Evolutionary conservation across 768 basidiomycete species (phyloP), one percentile per base, ranked within the genome.

Genomic region (Gymnopilus dilepis): DNA sequence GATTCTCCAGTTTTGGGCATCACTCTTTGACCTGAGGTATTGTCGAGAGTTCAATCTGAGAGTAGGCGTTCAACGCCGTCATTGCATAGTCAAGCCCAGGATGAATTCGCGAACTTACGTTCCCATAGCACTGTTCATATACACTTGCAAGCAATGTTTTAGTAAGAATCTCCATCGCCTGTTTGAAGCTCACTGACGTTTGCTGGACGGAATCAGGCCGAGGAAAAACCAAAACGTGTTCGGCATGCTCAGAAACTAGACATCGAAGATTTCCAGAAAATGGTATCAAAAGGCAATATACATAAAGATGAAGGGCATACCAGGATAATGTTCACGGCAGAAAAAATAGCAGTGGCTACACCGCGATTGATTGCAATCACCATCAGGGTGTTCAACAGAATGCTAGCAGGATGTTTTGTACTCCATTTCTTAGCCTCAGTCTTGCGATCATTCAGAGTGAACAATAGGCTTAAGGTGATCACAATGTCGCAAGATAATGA

Each of bases 71-170:
- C 17, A 21, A 41, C 21, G 6, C 3, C 26, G 24, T 26, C 21
- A 24, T 4, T n/a, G n/a, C n/a, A n/a, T n/a, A n/a, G n/a, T 43
- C 6, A 8, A 37, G 15, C 6, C 42, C 33, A 43, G 7, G 9
- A 50, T 26, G n/a, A 43, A 31, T 7, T 15, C 11, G 34, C 34
- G 17, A 47, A 51, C 47, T n/a, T 43, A 58, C 61, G 61, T 62
- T n/a, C 56, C 61, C 30, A 62, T n/a, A 8, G 56, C 56, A 38
- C 61, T 62, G 40, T 62, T 62, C 61, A 62, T 62, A 50, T 62
- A 62, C 40, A 62, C 61, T 62, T n/a, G n/a, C n/a, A 37, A 40
- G 34, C 22, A 19, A 52, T 21, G 24, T n/a, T n/a, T n/a, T n/a
- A n/a, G n/a, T n/a, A n/a, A n/a, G n/a, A n/a, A n/a, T n/a, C n/a